Evolutionary conservation across 2,329 filamentous ascomycete species (phyloP), one percentile per base, ranked within the genome.

Genomic region (Capronia americana): DNA sequence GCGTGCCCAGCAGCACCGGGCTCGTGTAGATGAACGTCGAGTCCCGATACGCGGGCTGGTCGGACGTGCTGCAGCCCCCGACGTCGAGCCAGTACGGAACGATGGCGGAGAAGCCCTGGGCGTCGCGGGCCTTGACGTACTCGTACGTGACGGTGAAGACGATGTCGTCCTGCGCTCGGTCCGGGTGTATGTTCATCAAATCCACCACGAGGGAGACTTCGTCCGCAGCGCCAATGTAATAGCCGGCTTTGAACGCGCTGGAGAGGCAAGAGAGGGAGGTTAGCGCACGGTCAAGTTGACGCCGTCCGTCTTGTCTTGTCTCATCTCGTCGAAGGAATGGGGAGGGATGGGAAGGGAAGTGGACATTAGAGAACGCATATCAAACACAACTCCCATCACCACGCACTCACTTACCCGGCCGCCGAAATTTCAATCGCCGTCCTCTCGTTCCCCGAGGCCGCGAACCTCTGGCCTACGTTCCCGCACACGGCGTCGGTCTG

Each of bases 81-180:
- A 67, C 61, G 30, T 67, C 64, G 7, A 67, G 55, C 64, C 64
- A 67, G 41, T 64, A 67, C 3, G 61, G 44, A 4, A 46, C 53
- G 53, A 64, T 17, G 7, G 32, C 2, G 20, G 46, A 50, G 55
- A 67, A 67, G 4, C 38, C 48, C 10, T 23, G 24, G 10, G 32
- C 20, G 5, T 60, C 51, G 12, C 32, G 41, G 3, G 28, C 46
- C 7, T 55, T 7, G 17, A 68, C 38, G 48, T 46, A 68, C 23
- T 68, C 65, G 30, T 61, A 68, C 26, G 65, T 65, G 8, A 65
- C 34, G 4, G 62, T 68, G 30, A 68, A 61, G n/a, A 61, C 57
- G 28, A 68, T 58, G 44, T 65, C 55, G 8, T 51, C 48, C 51
- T 65, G 62, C 4, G 57, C 38, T 6, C 46, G 10, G 28, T 55